Evolutionary conservation across 2,329 filamentous ascomycete species (phyloP).

Genomic region (Cordyceps javanica): DNA sequence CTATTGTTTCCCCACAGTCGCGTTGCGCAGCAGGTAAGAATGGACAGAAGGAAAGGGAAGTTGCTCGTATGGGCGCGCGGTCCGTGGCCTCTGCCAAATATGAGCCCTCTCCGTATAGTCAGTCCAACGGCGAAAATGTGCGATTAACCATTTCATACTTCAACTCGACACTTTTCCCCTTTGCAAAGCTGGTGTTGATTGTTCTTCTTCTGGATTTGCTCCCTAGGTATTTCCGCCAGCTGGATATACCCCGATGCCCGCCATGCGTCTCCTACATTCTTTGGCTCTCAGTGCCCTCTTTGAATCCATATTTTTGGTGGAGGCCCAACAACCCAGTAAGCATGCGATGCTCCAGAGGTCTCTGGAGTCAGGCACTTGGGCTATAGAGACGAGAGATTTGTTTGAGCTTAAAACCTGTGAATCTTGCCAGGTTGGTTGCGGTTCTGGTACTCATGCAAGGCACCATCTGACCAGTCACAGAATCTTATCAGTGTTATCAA

Average conservation of each 20-base stretch:
- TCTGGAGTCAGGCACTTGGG: constrained; percentile 10
- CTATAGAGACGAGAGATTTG: constrained; percentile 3
- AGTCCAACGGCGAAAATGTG: too few species aligned
- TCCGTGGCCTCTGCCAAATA: too few species aligned
- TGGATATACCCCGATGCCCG: background rate
- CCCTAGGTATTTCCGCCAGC: background rate
- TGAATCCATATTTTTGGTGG: background rate
- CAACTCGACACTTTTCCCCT: background rate
- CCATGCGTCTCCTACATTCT: background rate
- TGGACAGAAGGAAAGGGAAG: background rate
- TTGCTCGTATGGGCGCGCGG: background rate
- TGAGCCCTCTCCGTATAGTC: too few species aligned
- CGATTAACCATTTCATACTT: background rate
- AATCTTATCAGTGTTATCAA: constrained; percentile 32
- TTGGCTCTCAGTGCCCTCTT: background rate
- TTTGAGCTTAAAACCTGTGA: constrained; percentile 17
- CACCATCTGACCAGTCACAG: constrained; percentile 7
- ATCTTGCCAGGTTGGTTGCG: constrained; percentile 20
- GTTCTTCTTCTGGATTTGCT: background rate
- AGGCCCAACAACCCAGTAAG: background rate
- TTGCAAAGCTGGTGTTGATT: too few species aligned
- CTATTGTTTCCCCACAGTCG: background rate
- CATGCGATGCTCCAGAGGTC: background rate
- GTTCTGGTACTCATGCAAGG: background rate
- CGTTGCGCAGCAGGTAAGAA: background rate